Conservation (phyloP, 345 rosid species). For the Syzygium jambos region DNA sequence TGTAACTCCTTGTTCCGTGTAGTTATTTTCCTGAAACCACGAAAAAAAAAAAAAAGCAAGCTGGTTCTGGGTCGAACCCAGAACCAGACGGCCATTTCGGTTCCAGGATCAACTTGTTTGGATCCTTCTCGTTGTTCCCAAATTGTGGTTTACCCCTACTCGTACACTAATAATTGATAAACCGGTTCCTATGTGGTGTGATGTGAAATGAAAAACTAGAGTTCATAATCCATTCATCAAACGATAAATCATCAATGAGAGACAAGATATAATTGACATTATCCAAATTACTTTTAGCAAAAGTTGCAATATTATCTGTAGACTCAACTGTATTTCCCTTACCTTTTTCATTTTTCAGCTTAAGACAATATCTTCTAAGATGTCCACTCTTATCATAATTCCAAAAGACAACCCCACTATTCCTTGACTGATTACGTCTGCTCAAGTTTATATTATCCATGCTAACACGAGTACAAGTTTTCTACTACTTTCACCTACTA, state of each 20-base stretch:
- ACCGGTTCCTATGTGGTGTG: no score
- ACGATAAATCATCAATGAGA: not conserved
- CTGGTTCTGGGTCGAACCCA: not conserved
- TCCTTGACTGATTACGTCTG: no score
- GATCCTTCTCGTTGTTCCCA: not conserved
- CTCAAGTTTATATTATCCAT: not conserved
- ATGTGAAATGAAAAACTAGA: no score
- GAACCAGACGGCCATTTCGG: not conserved
- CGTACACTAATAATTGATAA: not conserved
- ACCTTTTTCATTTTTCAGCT: not conserved
- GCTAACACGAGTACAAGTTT: no score
- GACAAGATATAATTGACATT: no score
- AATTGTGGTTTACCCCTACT: no score
- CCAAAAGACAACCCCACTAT: no score
- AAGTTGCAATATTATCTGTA: accelerated
- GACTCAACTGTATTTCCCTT: not conserved
- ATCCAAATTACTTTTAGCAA: no score
- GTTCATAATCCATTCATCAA: not conserved
- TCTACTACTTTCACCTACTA: no score
- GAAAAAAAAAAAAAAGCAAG: not conserved
- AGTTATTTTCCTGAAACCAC: not conserved
- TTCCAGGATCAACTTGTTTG: not conserved
- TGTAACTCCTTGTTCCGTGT: constrained; percentile 4
- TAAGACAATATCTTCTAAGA: not conserved
- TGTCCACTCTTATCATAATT: no score